Evolutionary conservation across 164 flowering plant species (phyloP).

Genomic region (grape (Vitis vinifera)): ASM3070453v1 NC_081821.1:1474501-1475000

Average conservation of each 20-base stretch:
- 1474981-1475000: constrained; percentile 47
- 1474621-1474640: constrained; percentile 53
- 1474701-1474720: constrained; percentile 43
- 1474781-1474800: constrained; percentile 61
- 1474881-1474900: constrained; percentile 56
- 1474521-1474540: constrained; percentile 53
- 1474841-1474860: constrained; percentile 66
- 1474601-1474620: constrained; percentile 56
- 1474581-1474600: constrained; percentile 53
- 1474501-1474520: constrained; percentile 38
- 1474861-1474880: constrained; percentile 61
- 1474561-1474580: constrained; percentile 57
- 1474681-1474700: constrained; percentile 45
- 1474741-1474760: constrained; percentile 49
- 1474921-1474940: constrained; percentile 63
- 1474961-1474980: constrained; percentile 66
- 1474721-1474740: constrained; percentile 35
- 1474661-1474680: constrained; percentile 46
- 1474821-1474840: constrained; percentile 41
- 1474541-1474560: constrained; percentile 58
- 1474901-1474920: constrained; percentile 63
- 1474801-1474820: constrained; percentile 48
- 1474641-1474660: constrained; percentile 50
- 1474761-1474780: constrained; percentile 34
- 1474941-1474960: constrained; percentile 71